These are phyloP conservation scores for Ophiostoma ulmi DNA, from an alignment of 2,329 filamentous ascomycete species.

Conservation along the genomic window DNA sequence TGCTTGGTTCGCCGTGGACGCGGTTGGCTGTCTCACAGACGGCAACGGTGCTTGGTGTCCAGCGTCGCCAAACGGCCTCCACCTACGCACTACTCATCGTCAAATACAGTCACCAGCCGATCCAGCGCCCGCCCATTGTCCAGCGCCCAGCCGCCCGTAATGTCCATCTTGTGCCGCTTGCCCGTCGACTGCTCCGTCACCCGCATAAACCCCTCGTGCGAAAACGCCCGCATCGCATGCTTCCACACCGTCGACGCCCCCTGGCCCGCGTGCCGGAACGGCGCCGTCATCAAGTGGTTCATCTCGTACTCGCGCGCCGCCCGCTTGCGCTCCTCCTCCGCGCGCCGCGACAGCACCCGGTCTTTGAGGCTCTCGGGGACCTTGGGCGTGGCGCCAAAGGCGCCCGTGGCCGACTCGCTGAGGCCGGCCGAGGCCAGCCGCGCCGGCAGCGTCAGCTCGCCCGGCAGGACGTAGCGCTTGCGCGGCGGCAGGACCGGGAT, in stretches of 20 bases:
- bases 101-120: conserved; percentile 40
- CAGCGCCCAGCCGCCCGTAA: conserved; percentile 52
- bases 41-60: too few species aligned
- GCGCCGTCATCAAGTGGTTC: conserved; percentile 52
- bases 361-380: conserved; percentile 23
- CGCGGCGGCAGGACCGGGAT: conserved; percentile 46
- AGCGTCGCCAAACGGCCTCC: too few species aligned
- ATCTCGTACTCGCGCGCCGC: conserved; percentile 48
- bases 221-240: conserved; percentile 48
- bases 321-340: conserved; percentile 38
- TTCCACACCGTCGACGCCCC: conserved; percentile 41
- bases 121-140: conserved; percentile 59
- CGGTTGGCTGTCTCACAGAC: too few species aligned
- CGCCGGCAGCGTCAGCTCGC: conserved; percentile 30
- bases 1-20: too few species aligned
- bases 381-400: neutral
- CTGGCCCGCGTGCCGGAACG: conserved; percentile 48
- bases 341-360: conserved; percentile 32
- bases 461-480: conserved; percentile 39
- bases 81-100: neutral
- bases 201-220: conserved; percentile 49
- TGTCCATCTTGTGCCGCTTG: conserved; percentile 47
- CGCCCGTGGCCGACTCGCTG: neutral
- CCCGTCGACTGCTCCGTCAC: conserved; percentile 46
- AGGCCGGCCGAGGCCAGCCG: neutral